These are phyloP conservation scores for Arthrinium puccinioides DNA, from an alignment of 2,329 filamentous ascomycete species.

Conservation along the genomic window DNA sequence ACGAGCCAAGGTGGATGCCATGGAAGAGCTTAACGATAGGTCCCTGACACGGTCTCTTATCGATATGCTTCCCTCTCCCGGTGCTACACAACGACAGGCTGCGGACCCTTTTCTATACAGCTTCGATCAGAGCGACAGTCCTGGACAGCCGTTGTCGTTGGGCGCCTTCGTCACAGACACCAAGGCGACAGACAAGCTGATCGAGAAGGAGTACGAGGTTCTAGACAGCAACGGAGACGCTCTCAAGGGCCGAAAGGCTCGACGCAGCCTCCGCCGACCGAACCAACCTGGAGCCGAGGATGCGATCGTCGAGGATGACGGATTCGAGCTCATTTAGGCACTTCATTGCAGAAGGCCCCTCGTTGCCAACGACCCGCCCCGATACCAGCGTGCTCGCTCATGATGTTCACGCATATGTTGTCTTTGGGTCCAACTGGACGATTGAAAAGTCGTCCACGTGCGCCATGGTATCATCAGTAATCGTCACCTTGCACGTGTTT, in stretches of 20 bases:
- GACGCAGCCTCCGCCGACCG: constrained; percentile 28
- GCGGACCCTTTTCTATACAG: constrained; percentile 34
- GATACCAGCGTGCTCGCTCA: no score
- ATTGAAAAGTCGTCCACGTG: no score
- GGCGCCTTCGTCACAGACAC: constrained; percentile 27
- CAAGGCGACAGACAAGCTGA: constrained; percentile 34
- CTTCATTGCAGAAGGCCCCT: constrained; percentile 3
- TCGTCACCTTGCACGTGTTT: no score
- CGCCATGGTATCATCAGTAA: no score
- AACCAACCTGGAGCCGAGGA: constrained; percentile 16
- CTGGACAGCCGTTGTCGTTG: constrained; percentile 30
- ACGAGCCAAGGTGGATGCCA: constrained; percentile 24
- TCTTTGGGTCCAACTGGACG: no score
- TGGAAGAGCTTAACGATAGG: constrained; percentile 28
- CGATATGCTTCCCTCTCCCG: constrained; percentile 22
- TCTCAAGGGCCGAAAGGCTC: constrained; percentile 35
- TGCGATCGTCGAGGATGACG: constrained; percentile 29
- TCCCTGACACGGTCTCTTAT: constrained; percentile 25
- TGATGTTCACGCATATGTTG: no score
- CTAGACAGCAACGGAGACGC: constrained; percentile 36
- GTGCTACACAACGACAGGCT: constrained; percentile 9
- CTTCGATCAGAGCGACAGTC: constrained; percentile 32
- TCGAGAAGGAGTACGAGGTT: constrained; percentile 41
- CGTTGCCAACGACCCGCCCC: no score
- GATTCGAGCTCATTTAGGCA: constrained; percentile 31